A percentile compares a stretch with the other conserved stretches of the same genome.
Conservation (phyloP, 2,329 filamentous ascomycete species). For the Tolypocladium sp. region DNA sequence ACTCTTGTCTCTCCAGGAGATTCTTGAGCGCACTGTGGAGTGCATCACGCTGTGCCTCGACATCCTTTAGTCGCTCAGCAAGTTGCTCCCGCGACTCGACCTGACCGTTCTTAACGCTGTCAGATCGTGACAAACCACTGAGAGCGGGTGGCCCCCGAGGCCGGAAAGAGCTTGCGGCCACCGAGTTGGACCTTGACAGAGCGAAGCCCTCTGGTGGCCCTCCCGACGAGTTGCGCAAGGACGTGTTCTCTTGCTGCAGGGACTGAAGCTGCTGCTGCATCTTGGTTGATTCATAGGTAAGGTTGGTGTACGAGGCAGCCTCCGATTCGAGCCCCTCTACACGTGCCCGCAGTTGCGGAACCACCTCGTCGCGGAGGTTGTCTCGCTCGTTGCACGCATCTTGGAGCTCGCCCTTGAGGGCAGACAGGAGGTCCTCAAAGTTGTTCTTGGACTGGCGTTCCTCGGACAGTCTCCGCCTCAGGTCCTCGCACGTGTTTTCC, state of each 20-base stretch:
- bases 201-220: constrained; percentile 8
- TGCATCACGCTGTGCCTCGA: constrained; percentile 88
- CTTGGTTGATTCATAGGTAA: constrained; percentile 72
- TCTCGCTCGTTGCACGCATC: constrained; percentile 82
- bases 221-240: constrained; percentile 32
- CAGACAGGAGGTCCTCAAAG: constrained; percentile 83
- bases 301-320: constrained; percentile 60
- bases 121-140: constrained; percentile 48
- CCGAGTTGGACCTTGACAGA: constrained; percentile 57
- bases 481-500: constrained; percentile 71
- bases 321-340: constrained; percentile 72
- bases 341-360: constrained; percentile 67
- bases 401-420: constrained; percentile 73
- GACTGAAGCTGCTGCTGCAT: constrained; percentile 78
- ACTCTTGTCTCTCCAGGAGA: constrained; percentile 75
- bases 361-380: constrained; percentile 79
- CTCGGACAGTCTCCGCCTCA: constrained; percentile 71
- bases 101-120: constrained; percentile 40
- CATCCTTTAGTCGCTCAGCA: constrained; percentile 77
- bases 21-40: constrained; percentile 80
- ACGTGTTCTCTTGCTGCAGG: constrained; percentile 59
- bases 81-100: constrained; percentile 58
- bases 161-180: constrained; percentile 44
- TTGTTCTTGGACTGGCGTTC: constrained; percentile 85
- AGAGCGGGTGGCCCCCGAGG: constrained; percentile 26